These are phyloP conservation scores for Monilinia polystroma DNA, from an alignment of 2,329 filamentous ascomycete genomes.

Conservation along the genomic window DNA sequence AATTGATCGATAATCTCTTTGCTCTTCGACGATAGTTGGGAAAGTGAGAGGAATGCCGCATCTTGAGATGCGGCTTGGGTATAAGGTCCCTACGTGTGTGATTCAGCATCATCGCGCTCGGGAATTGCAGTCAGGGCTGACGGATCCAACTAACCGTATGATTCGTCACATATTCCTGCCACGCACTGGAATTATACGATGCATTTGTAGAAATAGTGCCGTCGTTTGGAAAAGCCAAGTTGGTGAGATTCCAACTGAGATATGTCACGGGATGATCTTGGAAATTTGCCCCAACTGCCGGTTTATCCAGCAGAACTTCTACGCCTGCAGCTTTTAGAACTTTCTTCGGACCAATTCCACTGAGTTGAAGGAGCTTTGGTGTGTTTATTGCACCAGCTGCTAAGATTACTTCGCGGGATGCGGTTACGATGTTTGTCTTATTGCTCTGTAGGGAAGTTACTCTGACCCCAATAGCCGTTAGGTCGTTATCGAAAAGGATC, in stretches of 20 bases:
- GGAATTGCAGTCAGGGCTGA: not conserved
- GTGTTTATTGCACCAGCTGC: conserved; percentile 47
- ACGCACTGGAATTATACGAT: conserved; percentile 5
- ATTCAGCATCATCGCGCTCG: not conserved
- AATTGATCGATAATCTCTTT: conserved; percentile 15
- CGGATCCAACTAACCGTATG: not conserved
- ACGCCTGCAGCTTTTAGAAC: conserved; percentile 26
- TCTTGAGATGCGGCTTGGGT: not conserved
- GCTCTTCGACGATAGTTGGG: not conserved
- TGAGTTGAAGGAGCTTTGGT: conserved; percentile 47
- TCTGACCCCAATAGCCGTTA: conserved; percentile 12
- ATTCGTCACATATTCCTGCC: conserved; percentile 5
- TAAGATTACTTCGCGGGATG: conserved; percentile 46
- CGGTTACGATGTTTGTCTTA: conserved; percentile 9
- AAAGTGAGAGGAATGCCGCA: conserved; percentile 9
- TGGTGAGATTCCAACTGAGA: not conserved
- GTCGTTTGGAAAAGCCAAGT: conserved; percentile 7
- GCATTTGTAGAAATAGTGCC: conserved; percentile 3
- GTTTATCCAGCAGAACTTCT: conserved; percentile 27
- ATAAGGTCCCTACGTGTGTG: conserved; percentile 6
- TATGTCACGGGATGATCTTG: conserved; percentile 36
- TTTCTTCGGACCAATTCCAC: conserved; percentile 42
- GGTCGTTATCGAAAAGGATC: conserved; percentile 1
- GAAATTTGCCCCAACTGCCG: conserved; percentile 38
- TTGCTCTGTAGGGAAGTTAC: conserved; percentile 12